Percentiles rank a stretch among this genome's conserved stretches.
Evolutionary conservation across 805 yeast species (phyloP).

Genomic region (Candida palmyrensis): DNA sequence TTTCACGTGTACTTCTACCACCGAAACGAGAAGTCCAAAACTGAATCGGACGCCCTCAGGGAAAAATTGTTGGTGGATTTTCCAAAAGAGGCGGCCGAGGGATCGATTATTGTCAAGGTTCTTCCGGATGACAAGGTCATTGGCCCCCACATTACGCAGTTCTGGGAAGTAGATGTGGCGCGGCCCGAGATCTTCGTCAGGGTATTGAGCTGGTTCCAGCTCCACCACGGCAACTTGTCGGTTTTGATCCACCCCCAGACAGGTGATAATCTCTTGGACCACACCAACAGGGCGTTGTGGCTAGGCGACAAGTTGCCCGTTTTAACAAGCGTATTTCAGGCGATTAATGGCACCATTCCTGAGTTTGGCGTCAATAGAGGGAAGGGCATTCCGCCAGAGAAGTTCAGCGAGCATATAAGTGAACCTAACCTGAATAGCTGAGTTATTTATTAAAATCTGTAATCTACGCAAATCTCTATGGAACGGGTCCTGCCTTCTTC

Average conservation of each 20-base stretch:
- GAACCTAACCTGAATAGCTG: too few relatives aligned
- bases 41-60: conserved; percentile 18
- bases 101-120: conserved; percentile 24
- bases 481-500: too few relatives aligned
- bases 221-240: conserved; percentile 24
- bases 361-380: conserved; percentile 23
- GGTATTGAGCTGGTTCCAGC: conserved; percentile 26
- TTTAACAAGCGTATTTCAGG: conserved; percentile 10
- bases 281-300: conserved; percentile 26
- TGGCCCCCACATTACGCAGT: conserved; percentile 28
- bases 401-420: conserved; percentile 8
- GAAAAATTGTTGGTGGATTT: conserved; percentile 19
- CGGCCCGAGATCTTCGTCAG: conserved; percentile 24
- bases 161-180: conserved; percentile 31
- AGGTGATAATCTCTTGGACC: conserved; percentile 23
- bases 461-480: too few relatives aligned
- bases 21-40: conserved; percentile 9
- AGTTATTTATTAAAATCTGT: too few relatives aligned
- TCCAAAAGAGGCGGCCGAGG: conserved; percentile 16
- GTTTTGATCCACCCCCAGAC: conserved; percentile 31
- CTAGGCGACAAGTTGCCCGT: conserved; percentile 20
- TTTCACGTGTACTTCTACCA: conserved; percentile 28
- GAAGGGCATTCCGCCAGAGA: conserved; percentile 8
- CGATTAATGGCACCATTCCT: conserved; percentile 13
- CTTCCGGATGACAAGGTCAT: conserved; percentile 20